Percentiles rank a stretch among this genome's conserved stretches.
phyloP scores from a whole-genome alignment of 2,329 filamentous ascomycete species.

The Verticillium klebahnii region DNA sequence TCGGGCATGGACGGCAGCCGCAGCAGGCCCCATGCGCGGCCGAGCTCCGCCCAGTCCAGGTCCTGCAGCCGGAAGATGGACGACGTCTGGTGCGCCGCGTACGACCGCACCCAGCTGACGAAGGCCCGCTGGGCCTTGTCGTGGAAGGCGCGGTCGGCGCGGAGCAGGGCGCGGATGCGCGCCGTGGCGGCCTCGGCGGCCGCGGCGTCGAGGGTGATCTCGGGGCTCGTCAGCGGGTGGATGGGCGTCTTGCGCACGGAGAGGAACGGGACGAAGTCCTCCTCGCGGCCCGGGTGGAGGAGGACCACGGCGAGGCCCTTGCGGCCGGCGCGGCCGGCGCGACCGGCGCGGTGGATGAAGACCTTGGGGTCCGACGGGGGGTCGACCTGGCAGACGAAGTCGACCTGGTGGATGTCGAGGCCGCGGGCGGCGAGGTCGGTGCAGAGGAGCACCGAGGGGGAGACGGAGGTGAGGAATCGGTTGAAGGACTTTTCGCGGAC shows the following conservation, averaged over 20 bases:
- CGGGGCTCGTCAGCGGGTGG: constrained; percentile 52
- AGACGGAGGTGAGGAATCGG: constrained; percentile 69
- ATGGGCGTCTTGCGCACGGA: constrained; percentile 85
- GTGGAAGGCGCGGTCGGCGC: constrained; percentile 55
- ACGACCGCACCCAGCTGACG: constrained; percentile 88
- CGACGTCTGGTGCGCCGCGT: constrained; percentile 83
- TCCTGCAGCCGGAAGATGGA: constrained; percentile 85
- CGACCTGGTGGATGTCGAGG: constrained; percentile 86
- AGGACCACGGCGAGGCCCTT: constrained; percentile 82
- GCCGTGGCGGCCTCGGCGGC: constrained; percentile 56
- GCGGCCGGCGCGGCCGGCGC: constrained; percentile 84
- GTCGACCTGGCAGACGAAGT: constrained; percentile 86
- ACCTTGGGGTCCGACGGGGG: constrained; percentile 82
- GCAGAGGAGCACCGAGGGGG: constrained; percentile 78
- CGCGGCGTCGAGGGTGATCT: constrained; percentile 50
- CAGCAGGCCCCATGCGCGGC: constrained; percentile 78
- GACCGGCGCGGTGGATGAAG: constrained; percentile 88
- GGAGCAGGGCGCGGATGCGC: constrained; percentile 56
- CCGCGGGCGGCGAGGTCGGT: constrained; percentile 90
- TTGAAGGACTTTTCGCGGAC: constrained; percentile 85
- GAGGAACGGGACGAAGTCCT: constrained; percentile 85
- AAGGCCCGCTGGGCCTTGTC: constrained; percentile 90
- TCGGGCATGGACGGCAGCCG: constrained; percentile 94
- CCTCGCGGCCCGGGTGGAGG: constrained; percentile 78
- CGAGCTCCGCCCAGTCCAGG: constrained; percentile 80